Conservation (phyloP, 2,329 filamentous ascomycete genomes). For the Penicillium decumbens region DNA sequence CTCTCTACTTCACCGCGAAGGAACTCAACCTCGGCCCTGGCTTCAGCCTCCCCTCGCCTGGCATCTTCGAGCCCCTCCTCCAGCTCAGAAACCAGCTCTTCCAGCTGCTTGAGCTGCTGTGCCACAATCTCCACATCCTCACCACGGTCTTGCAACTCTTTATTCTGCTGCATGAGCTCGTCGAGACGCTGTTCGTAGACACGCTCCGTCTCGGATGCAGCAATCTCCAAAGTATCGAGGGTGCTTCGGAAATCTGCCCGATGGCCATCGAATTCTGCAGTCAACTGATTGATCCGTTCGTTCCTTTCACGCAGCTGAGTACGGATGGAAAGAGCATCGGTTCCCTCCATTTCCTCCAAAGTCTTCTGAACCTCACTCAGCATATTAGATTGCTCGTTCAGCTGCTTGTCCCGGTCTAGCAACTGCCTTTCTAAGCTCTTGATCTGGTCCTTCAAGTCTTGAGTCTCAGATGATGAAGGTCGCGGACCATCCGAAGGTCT, state of each 20-base stretch:
- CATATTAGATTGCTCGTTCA: conserved; percentile 80
- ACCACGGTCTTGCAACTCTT: conserved; percentile 73
- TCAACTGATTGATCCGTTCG: conserved; percentile 89
- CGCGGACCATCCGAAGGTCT: conserved; percentile 31
- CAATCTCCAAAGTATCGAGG: conserved; percentile 92
- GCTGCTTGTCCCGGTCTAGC: conserved; percentile 76
- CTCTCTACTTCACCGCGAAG: conserved; percentile 90
- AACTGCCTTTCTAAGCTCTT: conserved; percentile 68
- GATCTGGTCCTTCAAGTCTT: conserved; percentile 63
- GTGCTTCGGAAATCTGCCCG: conserved; percentile 94
- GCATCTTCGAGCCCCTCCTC: conserved; percentile 97
- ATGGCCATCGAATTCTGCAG: conserved; percentile 89
- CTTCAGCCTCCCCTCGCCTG: conserved; percentile 87
- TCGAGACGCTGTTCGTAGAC: conserved; percentile 70
- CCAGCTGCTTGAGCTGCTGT: conserved; percentile 85
- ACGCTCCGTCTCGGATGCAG: conserved; percentile 85
- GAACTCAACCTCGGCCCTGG: conserved; percentile 92
- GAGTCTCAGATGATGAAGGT: conserved; percentile 27
- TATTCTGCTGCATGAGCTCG: conserved; percentile 70
- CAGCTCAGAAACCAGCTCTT: conserved; percentile 92
- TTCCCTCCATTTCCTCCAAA: conserved; percentile 75
- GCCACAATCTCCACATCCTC: conserved; percentile 91
- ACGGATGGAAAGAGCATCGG: conserved; percentile 71
- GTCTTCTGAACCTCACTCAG: conserved; percentile 87
- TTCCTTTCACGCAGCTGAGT: conserved; percentile 89